Evolutionary conservation across 2,329 filamentous ascomycete species (phyloP), one percentile per base, ranked within the genome.

Genomic region (Fusarium graminum): DNA sequence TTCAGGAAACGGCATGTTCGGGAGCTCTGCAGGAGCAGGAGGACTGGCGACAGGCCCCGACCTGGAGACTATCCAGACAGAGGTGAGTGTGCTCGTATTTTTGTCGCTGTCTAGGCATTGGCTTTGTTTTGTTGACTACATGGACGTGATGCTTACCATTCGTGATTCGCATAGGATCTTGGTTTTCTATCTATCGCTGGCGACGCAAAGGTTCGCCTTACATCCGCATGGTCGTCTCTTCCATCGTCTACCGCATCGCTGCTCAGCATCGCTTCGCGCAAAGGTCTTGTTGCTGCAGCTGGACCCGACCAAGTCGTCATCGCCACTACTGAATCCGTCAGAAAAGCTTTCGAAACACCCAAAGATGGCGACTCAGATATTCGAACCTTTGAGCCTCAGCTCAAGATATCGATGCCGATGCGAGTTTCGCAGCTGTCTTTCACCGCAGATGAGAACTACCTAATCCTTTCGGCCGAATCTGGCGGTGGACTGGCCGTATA

Each of bases 361-460:
- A 85, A 87, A 65, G 79, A 84, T 58, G 84, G 82, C 69, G 88
- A 90, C 63, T 85, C 84, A 61, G 88, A 94, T 65, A 81, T 90
- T 53, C 88, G 90, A 64, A 75, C 83, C 13, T 96, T 96, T 72
- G 81, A 88, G 60, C 91, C 94, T 4, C 88, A 94, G 75, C 81
- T 92, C 50, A 90, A 84, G 59, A 85, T 98, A 8, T 82, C 88
- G 3, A 85, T 96, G 72, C 87, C 91, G 11, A 85, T 88, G 73
- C 89, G 91, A 70, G 86, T 97, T 52, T 96, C 93, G 12, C 95
- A 99, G 76, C 83, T 99, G 19, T 89, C 90, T 16, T 99, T 99
- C 76, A 94, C 93, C 1, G 87, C 92, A n/a, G 92, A 96, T 72
- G 96, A 97, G 75, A 88, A 88, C 70, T 93, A 91, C 70, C 82